Evolutionary conservation across 768 basidiomycete species (phyloP).

Genomic region (Amanita brunnescens): DNA sequence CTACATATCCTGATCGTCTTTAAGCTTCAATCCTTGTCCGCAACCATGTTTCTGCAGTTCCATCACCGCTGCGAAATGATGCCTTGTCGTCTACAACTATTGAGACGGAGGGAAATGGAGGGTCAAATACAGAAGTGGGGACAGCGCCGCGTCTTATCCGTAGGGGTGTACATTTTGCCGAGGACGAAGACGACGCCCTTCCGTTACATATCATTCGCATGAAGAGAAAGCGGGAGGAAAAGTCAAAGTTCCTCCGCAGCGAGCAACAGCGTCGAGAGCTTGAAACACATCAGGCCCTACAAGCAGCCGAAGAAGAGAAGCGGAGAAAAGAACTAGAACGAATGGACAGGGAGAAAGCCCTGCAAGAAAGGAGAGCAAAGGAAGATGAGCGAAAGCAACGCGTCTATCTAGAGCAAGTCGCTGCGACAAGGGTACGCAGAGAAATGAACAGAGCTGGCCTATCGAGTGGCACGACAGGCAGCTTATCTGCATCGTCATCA

Average conservation of each 20-base stretch:
- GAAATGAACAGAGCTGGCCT: constrained; percentile 48
- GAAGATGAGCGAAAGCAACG: constrained; percentile 49
- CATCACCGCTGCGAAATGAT: constrained; percentile 42
- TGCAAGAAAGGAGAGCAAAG: constrained; percentile 37
- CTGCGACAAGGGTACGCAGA: constrained; percentile 50
- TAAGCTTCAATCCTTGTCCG: constrained; percentile 8
- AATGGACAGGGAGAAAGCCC: constrained; percentile 42
- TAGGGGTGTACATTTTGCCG: constrained; percentile 58
- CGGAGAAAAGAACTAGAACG: constrained; percentile 32
- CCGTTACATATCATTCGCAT: constrained; percentile 65
- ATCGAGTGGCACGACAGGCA: constrained; percentile 20
- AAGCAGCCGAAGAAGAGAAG: constrained; percentile 35
- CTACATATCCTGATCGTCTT: not conserved
- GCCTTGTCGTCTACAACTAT: constrained; percentile 8
- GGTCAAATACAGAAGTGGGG: constrained; percentile 6
- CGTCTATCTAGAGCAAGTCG: constrained; percentile 49
- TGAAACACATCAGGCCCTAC: constrained; percentile 42
- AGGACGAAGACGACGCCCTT: constrained; percentile 59
- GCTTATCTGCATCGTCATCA: constrained; percentile 26
- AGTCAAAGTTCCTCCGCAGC: constrained; percentile 54
- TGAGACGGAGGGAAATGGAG: not conserved
- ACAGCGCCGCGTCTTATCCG: constrained; percentile 23
- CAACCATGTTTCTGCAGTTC: constrained; percentile 27
- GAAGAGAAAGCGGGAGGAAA: constrained; percentile 67
- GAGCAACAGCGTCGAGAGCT: constrained; percentile 46